phyloP scores from a whole-genome alignment of 192 early-diverging fungal genomes.

The Endogone sp. region DNA sequence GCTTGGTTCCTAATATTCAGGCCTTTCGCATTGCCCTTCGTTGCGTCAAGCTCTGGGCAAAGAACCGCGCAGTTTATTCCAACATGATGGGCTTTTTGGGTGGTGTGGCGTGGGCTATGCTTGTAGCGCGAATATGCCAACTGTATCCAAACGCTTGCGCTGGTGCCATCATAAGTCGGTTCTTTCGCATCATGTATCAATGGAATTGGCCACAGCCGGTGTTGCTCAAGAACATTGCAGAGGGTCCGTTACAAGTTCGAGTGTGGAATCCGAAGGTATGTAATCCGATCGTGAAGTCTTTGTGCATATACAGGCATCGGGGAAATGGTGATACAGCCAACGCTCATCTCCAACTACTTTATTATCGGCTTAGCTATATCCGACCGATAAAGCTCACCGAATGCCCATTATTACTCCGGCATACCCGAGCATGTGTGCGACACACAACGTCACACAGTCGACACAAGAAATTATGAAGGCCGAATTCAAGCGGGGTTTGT shows the following conservation, averaged over 20 bases:
- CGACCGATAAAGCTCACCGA: slow-evolving; percentile 71
- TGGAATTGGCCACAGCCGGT: slow-evolving; percentile 98
- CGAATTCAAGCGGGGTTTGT: slow-evolving; percentile 67
- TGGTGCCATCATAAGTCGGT: slow-evolving; percentile 79
- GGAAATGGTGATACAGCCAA: too few relatives aligned
- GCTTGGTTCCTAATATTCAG: slow-evolving; percentile 88
- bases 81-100: slow-evolving; percentile 98
- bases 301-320: not conserved
- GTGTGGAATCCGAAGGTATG: slow-evolving; percentile 91
- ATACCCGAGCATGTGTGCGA: slow-evolving; percentile 97
- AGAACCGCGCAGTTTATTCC: slow-evolving; percentile 86
- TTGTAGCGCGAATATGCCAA: slow-evolving; percentile 93
- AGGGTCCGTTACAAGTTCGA: slow-evolving; percentile 78
- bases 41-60: slow-evolving; percentile 97
- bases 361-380: slow-evolving; percentile 53
- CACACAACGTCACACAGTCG: slow-evolving; percentile 91
- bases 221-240: slow-evolving; percentile 80
- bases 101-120: slow-evolving; percentile 98
- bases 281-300: not conserved
- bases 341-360: not conserved
- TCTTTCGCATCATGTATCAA: slow-evolving; percentile 81
- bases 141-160: slow-evolving; percentile 93
- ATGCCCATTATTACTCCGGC: slow-evolving; percentile 99
- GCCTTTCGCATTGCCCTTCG: slow-evolving; percentile 87
- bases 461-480: slow-evolving; percentile 78